Percentiles rank a stretch among this genome's conserved stretches.
Evolutionary conservation across 1,284 basidiomycete genomes (phyloP).

Genomic region (Abortiporus biennis): DNA sequence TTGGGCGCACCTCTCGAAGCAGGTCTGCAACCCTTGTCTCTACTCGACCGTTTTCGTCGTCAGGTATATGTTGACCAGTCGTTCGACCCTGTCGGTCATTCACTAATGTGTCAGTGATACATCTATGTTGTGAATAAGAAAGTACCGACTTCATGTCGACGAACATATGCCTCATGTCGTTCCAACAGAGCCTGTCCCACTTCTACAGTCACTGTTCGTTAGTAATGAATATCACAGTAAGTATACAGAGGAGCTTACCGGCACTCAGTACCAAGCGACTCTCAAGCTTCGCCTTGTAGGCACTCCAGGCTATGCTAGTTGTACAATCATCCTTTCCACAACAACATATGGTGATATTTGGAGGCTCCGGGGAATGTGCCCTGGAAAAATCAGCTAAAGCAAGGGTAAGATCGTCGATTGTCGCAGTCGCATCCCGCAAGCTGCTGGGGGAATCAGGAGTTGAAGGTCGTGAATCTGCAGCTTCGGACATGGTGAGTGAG

Average conservation of each 20-base stretch:
- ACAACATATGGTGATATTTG: slow-evolving; percentile 49
- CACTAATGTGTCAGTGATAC: slow-evolving; percentile 6
- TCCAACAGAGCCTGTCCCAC: slow-evolving; percentile 88
- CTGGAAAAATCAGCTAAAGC: slow-evolving; percentile 68
- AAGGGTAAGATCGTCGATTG: slow-evolving; percentile 71
- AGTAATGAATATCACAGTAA: background rate
- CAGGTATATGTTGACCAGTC: too few species aligned
- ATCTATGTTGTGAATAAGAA: slow-evolving; percentile 1
- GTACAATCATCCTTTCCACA: slow-evolving; percentile 63
- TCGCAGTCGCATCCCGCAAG: slow-evolving; percentile 53
- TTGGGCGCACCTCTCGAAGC: slow-evolving; percentile 20
- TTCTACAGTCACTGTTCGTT: slow-evolving; percentile 43
- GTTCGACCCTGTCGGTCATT: slow-evolving; percentile 8
- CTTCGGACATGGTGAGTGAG: slow-evolving; percentile 14
- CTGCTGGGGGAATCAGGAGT: slow-evolving; percentile 58
- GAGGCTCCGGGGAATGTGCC: slow-evolving; percentile 60
- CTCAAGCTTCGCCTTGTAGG: slow-evolving; percentile 64
- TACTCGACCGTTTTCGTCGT: slow-evolving; percentile 16
- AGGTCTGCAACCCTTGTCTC: slow-evolving; percentile 34
- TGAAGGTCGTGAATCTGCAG: slow-evolving; percentile 24
- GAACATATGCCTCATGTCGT: slow-evolving; percentile 82
- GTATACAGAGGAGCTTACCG: slow-evolving; percentile 42
- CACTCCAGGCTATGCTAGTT: slow-evolving; percentile 56
- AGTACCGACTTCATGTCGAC: slow-evolving; percentile 54
- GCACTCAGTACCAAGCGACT: slow-evolving; percentile 76